Base-by-base conservation (phyloP, 352 stramenopile genomes). In the Achlya hypogyna region DNA sequence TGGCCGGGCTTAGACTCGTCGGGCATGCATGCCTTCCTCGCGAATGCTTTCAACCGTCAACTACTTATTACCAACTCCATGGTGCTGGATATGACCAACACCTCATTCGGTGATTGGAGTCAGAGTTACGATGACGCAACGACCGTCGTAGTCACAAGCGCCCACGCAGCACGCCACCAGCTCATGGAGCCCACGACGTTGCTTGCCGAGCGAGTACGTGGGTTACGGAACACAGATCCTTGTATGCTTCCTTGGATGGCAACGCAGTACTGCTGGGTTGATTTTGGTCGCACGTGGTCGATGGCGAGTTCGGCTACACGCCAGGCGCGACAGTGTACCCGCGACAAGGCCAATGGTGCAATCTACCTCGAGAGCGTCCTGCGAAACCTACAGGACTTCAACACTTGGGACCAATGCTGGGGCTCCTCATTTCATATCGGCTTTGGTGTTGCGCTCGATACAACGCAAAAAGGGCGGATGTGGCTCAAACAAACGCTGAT, bases 231-330 rank as follows among this genome's bases (percentile, higher is more conserved):
- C 9, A 53, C 25, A 14, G 14, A 47, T 6, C 35, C 35, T 20
- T 32, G 18, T 28, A 31, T 28, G 10, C 27, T 66, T 12, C 4
- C 42, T 10, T 51, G 38, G 5, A 27, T 66, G n/a, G n/a, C 29
- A 8, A 64, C 25, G 18, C 56, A 64, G 29, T 63, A 51, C 27
- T 63, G 54, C 28, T 63, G 54, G 54, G 2, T 63, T 9, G 54
- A 63, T 51, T 56, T 63, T 9, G 8, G 22, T 35, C 54, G 54
- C 22, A 31, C 10, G 22, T 63, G 42, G 35, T 8, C 54, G 3
- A 63, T 63, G 28, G 54, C 54, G 23, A n/a, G 16, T 9, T 53
- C 56, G 22, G 56, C 23, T 5, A n/a, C 54, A 4, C 54, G 54
- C 8, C 54, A 63, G 51, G 54, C 20, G 20, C 54, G 54, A 1